These are phyloP conservation scores for Odontarrhena argentea DNA, from an alignment of 345 rosid genomes.

Conservation along the genomic window DNA sequence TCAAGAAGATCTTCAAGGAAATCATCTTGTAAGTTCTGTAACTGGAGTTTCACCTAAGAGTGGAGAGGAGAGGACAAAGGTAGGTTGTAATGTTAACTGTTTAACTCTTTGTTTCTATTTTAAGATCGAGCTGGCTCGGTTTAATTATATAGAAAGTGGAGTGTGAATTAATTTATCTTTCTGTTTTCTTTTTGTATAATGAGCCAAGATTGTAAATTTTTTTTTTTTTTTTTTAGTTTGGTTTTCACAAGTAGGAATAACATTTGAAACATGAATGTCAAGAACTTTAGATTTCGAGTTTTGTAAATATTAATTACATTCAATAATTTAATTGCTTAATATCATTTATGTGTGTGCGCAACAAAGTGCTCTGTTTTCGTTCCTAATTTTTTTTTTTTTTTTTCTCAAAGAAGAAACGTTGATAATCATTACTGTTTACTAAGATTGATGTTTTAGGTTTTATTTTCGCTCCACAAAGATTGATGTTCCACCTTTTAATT, in stretches of 20 bases:
- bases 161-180: conserved; percentile 16
- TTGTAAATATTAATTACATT: not conserved
- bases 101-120: conserved; percentile 35
- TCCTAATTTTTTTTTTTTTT: not conserved
- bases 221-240: not conserved
- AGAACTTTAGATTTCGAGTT: not conserved
- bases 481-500: too few species aligned
- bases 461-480: too few species aligned
- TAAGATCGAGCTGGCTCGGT: conserved; percentile 24
- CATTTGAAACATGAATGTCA: conserved; percentile 1
- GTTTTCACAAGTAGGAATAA: not conserved
- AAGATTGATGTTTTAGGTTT: not conserved
- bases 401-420: not conserved
- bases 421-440: not conserved
- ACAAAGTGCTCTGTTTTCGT: not conserved
- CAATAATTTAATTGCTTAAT: not conserved
- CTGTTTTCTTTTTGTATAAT: not conserved
- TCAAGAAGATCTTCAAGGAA: conserved; percentile 61
- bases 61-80: conserved; percentile 20
- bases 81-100: conserved; percentile 1
- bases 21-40: conserved; percentile 24
- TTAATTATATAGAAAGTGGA: conserved; percentile 35
- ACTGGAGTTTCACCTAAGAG: conserved; percentile 17
- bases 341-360: too few species aligned
- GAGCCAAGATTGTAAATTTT: not conserved